Percentiles rank a stretch among this genome's conserved stretches.
Conservation (phyloP, 2,329 filamentous ascomycete species). For the Fusarium napiforme region DNA sequence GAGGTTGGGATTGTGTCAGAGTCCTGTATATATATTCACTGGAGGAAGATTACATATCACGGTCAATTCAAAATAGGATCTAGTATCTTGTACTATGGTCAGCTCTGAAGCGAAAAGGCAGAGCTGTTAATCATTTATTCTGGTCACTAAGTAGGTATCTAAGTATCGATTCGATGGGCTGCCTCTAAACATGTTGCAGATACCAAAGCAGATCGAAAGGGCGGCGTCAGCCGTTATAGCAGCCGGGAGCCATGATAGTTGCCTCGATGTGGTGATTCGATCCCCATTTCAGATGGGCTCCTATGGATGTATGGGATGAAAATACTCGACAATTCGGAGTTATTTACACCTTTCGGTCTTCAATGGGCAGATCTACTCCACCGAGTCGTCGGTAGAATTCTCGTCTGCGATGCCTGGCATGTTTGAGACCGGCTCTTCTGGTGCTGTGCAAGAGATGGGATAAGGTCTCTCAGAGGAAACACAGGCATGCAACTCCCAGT, state of each 20-base stretch:
- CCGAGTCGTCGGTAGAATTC: too few relatives aligned
- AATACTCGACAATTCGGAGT: not conserved
- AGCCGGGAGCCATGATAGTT: accelerated
- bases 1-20: not conserved
- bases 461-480: not conserved
- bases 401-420: too few relatives aligned
- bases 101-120: accelerated
- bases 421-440: accelerated
- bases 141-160: not conserved
- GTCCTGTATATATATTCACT: not conserved
- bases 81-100: accelerated
- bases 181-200: not conserved
- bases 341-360: not conserved
- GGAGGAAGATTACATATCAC: not conserved
- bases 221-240: accelerated
- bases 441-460: not conserved
- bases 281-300: not conserved
- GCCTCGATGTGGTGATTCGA: not conserved
- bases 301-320: accelerated
- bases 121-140: not conserved
- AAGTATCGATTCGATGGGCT: not conserved
- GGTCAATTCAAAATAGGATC: accelerated
- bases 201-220: not conserved
- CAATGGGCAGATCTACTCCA: too few relatives aligned
- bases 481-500: not conserved